Evolutionary conservation across 2,329 filamentous ascomycete genomes (phyloP).

Genomic region (Penicillium sclerotigenum): DNA sequence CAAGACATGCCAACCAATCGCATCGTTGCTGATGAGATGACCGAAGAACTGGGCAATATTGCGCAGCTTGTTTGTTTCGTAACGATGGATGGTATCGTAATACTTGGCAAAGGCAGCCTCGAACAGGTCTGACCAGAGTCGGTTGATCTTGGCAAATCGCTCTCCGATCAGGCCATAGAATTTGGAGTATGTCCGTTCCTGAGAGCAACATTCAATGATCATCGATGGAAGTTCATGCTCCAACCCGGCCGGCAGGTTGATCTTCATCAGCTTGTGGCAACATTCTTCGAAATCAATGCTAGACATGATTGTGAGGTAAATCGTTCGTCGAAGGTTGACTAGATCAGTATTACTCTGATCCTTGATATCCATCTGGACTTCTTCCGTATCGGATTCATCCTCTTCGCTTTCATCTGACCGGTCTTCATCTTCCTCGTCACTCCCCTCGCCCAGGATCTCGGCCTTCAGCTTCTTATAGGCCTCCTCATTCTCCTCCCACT

Average conservation of each 20-base stretch:
- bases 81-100: slow-evolving; percentile 95
- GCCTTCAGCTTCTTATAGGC: slow-evolving; percentile 87
- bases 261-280: slow-evolving; percentile 93
- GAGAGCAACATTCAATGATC: slow-evolving; percentile 94
- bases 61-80: slow-evolving; percentile 89
- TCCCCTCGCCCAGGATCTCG: slow-evolving; percentile 91
- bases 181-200: slow-evolving; percentile 95
- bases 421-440: slow-evolving; percentile 71
- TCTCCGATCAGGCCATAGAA: slow-evolving; percentile 95
- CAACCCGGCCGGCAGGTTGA: slow-evolving; percentile 80
- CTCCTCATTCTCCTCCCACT: slow-evolving; percentile 88
- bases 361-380: slow-evolving; percentile 89
- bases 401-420: slow-evolving; percentile 59
- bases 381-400: slow-evolving; percentile 71
- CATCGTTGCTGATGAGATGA: slow-evolving; percentile 81
- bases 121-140: slow-evolving; percentile 90
- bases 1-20: slow-evolving; percentile 87
- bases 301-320: slow-evolving; percentile 97
- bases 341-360: slow-evolving; percentile 96
- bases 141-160: slow-evolving; percentile 91
- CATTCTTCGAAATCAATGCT: slow-evolving; percentile 95
- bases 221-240: slow-evolving; percentile 91
- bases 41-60: slow-evolving; percentile 96
- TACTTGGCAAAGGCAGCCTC: slow-evolving; percentile 87
- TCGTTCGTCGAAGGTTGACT: slow-evolving; percentile 86